Evolutionary conservation across 176 grass and related monocot genomes (phyloP), one percentile per base, ranked within the genome.

Genomic region (Hordeum marinum): DNA sequence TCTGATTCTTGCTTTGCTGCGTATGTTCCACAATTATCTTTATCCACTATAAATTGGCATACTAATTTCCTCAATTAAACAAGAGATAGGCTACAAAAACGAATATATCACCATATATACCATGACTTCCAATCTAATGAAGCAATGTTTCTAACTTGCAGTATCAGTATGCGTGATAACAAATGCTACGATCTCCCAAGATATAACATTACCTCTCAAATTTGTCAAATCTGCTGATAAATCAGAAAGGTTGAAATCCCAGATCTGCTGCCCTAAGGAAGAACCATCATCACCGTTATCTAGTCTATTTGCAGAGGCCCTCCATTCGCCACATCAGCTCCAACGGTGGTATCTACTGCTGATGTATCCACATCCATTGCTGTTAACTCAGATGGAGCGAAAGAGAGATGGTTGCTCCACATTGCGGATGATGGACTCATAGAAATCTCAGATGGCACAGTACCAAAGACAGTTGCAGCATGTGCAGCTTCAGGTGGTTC

Each of bases 181-280:
- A 66, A 21, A 55, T 23, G 24, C 18, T 64, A 68, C 21, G 20
- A 74, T 60, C 50, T 37, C 14, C 7, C 39, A 87, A 79, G 12
- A 57, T 26, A 94, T 41, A 45, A 58, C 32, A 63, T 59, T 97
- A 97, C 92, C 87, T 91, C 87, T 92, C 77, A 97, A 85, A 84
- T 90, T 97, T 72, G 92, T 87, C 40, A 97, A 88, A 78, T 97
- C 94, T 76, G 92, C 85, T 54, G 94, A 89, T 70, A 97, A 82
- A 87, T 94, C 92, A 43, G 92, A 85, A 64, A 97, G 90, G 81
- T 83, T 97, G 80, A 94, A 97, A 85, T 94, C 91, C 92, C 92
- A 97, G 29, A 94, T 86, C 52, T 97, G 88, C 50, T 82, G 78
- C 39, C 86, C 91, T 29, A 93, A 81, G 23, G 91, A 97, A 67